A percentile compares a stretch with the other conserved stretches of the same genome.
phyloP scores from a whole-genome alignment of 768 basidiomycete species.

The Auricularia cornea region DNA sequence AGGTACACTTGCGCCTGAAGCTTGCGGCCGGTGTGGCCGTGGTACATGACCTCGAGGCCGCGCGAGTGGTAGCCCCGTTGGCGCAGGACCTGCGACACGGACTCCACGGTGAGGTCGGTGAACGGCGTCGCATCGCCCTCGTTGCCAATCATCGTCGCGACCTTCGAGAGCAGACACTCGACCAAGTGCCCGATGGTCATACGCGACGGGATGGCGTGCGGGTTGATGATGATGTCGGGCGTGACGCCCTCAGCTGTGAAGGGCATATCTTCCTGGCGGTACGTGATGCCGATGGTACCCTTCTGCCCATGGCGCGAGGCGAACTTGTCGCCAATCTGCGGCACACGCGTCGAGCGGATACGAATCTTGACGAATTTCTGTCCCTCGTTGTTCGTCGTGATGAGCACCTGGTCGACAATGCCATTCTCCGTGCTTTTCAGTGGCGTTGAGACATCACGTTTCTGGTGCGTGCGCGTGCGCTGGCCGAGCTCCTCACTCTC shows the following conservation, averaged over 20 bases:
- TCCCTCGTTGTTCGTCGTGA: constrained; percentile 93
- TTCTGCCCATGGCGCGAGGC: constrained; percentile 99
- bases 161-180: constrained; percentile 93
- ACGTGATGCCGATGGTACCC: constrained; percentile 98
- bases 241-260: constrained; percentile 96
- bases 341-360: constrained; percentile 89
- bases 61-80: constrained; percentile 94
- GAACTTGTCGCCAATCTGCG: constrained; percentile 98
- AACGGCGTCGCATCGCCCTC: constrained; percentile 99
- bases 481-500: constrained; percentile 97
- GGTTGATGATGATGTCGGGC: constrained; percentile 97
- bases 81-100: constrained; percentile 85
- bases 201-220: constrained; percentile 98
- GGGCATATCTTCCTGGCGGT: constrained; percentile 99
- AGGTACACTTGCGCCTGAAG: constrained; percentile 97
- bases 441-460: constrained; percentile 94
- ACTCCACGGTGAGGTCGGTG: constrained; percentile 95
- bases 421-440: constrained; percentile 97
- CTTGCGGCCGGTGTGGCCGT: constrained; percentile 97
- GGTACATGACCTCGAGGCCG: constrained; percentile 97
- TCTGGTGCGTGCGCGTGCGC: constrained; percentile 84
- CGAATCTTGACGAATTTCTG: constrained; percentile 98
- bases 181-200: constrained; percentile 99
- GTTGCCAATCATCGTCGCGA: constrained; percentile 90
- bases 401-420: constrained; percentile 93